phyloP scores from a whole-genome alignment of 176 grass and related monocot genomes.

The Eleusine indica region DNA sequence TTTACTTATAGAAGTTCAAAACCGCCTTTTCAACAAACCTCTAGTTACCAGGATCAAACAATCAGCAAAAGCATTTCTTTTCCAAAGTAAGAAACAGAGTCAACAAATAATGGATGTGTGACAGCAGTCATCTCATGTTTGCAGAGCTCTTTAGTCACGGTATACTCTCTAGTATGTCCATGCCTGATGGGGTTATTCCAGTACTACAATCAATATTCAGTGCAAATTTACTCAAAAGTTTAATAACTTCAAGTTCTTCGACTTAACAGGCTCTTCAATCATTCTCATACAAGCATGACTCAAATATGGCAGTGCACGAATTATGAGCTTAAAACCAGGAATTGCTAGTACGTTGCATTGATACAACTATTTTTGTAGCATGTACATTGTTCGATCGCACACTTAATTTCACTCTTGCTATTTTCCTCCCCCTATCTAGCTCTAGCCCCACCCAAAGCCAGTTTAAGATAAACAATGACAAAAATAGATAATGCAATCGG shows the following conservation, averaged over 20 bases:
- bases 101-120: not conserved
- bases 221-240: not conserved
- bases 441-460: not conserved
- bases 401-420: too few species aligned
- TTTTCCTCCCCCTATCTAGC: not conserved
- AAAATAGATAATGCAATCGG: not conserved
- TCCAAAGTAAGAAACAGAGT: not conserved
- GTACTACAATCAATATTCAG: not conserved
- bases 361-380: not conserved
- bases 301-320: not conserved
- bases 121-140: not conserved
- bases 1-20: not conserved
- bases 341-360: not conserved
- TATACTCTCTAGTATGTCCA: not conserved
- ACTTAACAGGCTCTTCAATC: not conserved
- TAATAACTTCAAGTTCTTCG: not conserved
- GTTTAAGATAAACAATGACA: constrained; percentile 14
- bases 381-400: not conserved
- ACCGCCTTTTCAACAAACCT: not conserved
- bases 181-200: not conserved
- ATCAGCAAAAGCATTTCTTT: not conserved
- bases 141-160: not conserved
- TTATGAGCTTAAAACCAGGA: constrained; percentile 20
- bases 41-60: not conserved
- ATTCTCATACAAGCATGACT: constrained; percentile 15